Conservation (phyloP, 768 basidiomycete genomes). For the Dioszegia crocea region DNA sequence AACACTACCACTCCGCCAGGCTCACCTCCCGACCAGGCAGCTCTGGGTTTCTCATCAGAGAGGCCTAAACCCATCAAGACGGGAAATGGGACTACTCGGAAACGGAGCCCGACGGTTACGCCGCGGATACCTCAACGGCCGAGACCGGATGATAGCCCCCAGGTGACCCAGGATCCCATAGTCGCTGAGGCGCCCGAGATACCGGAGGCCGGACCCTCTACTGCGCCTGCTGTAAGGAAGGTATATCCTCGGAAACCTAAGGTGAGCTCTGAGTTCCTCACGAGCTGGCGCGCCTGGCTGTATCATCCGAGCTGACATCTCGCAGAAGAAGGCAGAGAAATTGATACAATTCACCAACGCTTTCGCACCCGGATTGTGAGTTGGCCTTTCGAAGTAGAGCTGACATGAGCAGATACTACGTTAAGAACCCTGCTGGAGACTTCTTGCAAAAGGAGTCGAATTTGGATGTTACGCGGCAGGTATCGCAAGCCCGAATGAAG, state of each 20-base stretch:
- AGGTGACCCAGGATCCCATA: not conserved
- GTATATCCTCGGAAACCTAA: conserved; percentile 20
- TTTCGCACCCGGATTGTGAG: conserved; percentile 33
- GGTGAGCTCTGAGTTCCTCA: conserved; percentile 11
- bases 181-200: not conserved
- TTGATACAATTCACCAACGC: conserved; percentile 33
- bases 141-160: not conserved
- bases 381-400: not conserved
- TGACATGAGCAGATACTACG: conserved; percentile 26
- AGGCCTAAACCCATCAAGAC: not conserved
- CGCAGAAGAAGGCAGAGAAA: conserved; percentile 26
- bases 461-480: conserved; percentile 33
- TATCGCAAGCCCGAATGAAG: conserved; percentile 23
- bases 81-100: not conserved
- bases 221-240: conserved; percentile 3
- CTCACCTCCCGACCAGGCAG: not conserved
- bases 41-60: not conserved
- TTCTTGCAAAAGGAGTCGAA: conserved; percentile 30
- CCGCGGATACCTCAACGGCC: not conserved
- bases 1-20: not conserved
- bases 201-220: conserved; percentile 7
- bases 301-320: not conserved
- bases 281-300: not conserved
- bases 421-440: conserved; percentile 43
- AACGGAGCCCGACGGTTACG: not conserved